phyloP scores from a whole-genome alignment of 106 monocot genomes.

The Dendrobium chrysotoxum region DNA sequence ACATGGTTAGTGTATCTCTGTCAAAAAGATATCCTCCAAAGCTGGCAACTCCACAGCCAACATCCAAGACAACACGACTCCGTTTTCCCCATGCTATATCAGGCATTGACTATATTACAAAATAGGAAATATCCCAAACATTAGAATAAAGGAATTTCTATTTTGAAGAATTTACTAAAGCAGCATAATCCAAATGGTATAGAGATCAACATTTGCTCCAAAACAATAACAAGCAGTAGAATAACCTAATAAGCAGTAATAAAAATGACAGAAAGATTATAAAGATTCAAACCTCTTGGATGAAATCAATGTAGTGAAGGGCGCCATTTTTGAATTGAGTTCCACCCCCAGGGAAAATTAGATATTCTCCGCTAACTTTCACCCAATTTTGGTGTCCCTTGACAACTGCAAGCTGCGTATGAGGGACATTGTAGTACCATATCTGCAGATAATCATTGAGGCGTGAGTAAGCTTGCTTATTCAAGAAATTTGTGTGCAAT shows the following conservation, averaged over 20 bases:
- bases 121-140: not conserved
- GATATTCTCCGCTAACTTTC: conserved; percentile 80
- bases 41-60: conserved; percentile 94
- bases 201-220: not conserved
- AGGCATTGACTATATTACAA: conserved; percentile 41
- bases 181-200: not conserved
- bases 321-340: conserved; percentile 92
- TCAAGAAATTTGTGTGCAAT: not conserved
- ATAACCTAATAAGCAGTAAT: no score
- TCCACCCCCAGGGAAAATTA: conserved; percentile 92
- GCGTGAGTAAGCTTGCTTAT: not conserved
- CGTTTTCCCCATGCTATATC: conserved; percentile 75
- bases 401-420: conserved; percentile 56
- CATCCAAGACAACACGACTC: conserved; percentile 79
- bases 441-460: conserved; percentile 44
- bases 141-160: no score
- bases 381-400: conserved; percentile 99
- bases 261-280: not conserved
- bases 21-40: conserved; percentile 93
- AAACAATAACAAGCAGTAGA: not conserved
- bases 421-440: conserved; percentile 94
- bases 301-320: conserved; percentile 83
- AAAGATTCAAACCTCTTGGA: conserved; percentile 51
- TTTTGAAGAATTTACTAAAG: no score
- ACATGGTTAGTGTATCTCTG: conserved; percentile 80